phyloP scores from a whole-genome alignment of 495 filamentous ascomycete genomes.

The Parachaetomium inaequale region DNA sequence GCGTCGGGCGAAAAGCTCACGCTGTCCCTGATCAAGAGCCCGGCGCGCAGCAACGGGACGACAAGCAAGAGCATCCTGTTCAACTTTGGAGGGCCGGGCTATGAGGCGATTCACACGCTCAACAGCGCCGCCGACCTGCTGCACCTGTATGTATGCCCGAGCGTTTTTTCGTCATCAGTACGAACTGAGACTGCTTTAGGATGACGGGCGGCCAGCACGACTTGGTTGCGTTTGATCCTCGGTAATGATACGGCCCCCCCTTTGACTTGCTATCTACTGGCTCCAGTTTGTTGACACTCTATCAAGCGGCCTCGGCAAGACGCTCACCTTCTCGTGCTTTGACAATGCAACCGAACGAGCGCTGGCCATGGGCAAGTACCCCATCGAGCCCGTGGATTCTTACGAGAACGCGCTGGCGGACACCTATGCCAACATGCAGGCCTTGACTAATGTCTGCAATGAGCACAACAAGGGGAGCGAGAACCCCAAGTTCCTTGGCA shows the following conservation, averaged over 20 bases:
- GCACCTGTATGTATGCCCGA: constrained; percentile 10
- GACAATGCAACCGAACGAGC: constrained; percentile 12
- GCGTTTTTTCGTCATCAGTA: constrained; percentile 16
- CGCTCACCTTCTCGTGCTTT: constrained; percentile 39
- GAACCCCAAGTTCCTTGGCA: constrained; percentile 34
- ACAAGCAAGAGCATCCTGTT: constrained; percentile 38
- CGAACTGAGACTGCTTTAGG: background rate
- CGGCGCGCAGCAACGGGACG: background rate
- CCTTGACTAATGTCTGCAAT: constrained; percentile 17
- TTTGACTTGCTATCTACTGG: background rate
- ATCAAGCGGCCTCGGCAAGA: constrained; percentile 37
- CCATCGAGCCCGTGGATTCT: background rate
- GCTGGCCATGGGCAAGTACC: background rate
- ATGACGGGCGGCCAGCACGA: constrained; percentile 37
- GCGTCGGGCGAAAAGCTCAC: background rate
- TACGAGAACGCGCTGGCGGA: constrained; percentile 4
- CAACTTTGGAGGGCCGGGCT: constrained; percentile 47
- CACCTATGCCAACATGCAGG: background rate
- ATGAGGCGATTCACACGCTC: constrained; percentile 22
- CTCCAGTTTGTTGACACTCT: background rate
- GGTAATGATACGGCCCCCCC: constrained; percentile 26
- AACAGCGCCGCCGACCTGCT: constrained; percentile 16
- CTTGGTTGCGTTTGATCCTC: constrained; percentile 42
- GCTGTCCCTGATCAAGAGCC: background rate
- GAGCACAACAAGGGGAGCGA: constrained; percentile 12